Percentiles rank a stretch among this genome's conserved stretches.
Conservation (phyloP, 768 basidiomycete species). For the Naganishia randhawae region DNA sequence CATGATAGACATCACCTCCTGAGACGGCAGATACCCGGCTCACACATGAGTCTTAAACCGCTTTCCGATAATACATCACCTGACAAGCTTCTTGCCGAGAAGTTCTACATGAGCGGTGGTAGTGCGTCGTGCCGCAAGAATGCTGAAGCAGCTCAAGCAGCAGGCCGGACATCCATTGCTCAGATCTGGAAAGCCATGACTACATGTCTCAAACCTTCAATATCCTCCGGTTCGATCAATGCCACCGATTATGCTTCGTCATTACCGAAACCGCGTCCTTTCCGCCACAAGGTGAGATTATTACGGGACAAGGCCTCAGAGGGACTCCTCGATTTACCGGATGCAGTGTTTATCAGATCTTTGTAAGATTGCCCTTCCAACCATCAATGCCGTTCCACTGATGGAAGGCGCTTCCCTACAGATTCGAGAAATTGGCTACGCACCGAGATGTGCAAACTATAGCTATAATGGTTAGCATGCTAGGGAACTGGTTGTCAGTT, state of each 20-base stretch:
- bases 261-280: not conserved
- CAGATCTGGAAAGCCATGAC: slow-evolving; percentile 20
- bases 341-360: slow-evolving; percentile 10
- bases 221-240: not conserved
- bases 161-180: slow-evolving; percentile 2
- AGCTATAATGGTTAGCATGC: slow-evolving; percentile 9
- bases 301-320: not conserved
- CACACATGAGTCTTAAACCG: not conserved
- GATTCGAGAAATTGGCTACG: slow-evolving; percentile 6
- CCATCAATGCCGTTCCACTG: not conserved
- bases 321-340: not conserved
- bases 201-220: not conserved
- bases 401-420: not conserved
- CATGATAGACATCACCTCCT: slow-evolving; percentile 19
- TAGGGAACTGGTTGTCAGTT: not conserved
- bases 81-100: slow-evolving; percentile 11
- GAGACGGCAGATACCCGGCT: slow-evolving; percentile 14
- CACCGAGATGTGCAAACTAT: slow-evolving; percentile 20
- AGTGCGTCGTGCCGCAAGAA: not conserved
- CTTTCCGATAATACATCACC: not conserved
- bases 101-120: slow-evolving; percentile 4
- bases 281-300: slow-evolving; percentile 7
- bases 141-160: not conserved
- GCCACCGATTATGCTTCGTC: not conserved
- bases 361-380: not conserved